Evolutionary conservation across 768 basidiomycete genomes (phyloP).

Genomic region (Epithele typhae): DNA sequence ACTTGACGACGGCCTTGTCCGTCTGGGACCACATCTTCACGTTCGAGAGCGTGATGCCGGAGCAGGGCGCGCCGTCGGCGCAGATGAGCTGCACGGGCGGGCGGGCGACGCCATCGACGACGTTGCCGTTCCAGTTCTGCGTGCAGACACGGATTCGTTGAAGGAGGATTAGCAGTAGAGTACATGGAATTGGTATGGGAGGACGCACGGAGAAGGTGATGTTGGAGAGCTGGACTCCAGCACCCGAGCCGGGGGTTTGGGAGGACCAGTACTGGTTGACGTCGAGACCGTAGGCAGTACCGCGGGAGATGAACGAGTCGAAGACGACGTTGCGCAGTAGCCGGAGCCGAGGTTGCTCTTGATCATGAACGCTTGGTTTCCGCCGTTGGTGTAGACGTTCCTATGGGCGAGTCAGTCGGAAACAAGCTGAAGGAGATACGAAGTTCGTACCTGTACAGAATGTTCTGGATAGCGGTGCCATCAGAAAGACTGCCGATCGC

Average conservation of each 20-base stretch:
- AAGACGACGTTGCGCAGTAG: constrained; percentile 24
- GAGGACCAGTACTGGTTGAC: constrained; percentile 27
- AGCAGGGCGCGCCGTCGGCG: constrained; percentile 24
- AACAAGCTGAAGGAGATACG: neutral
- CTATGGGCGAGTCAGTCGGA: neutral
- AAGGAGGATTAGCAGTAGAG: neutral
- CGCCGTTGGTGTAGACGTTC: constrained; percentile 26
- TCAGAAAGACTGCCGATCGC: constrained; percentile 25
- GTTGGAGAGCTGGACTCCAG: constrained; percentile 24
- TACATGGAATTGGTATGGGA: neutral
- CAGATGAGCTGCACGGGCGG: constrained; percentile 24
- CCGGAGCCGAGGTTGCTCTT: constrained; percentile 24
- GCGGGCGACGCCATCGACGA: constrained; percentile 22
- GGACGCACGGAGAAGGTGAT: constrained; percentile 23
- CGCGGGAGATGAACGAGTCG: constrained; percentile 25
- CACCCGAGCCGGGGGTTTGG: constrained; percentile 17
- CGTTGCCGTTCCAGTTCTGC: constrained; percentile 27
- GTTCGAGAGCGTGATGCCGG: constrained; percentile 22
- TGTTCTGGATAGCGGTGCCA: constrained; percentile 24
- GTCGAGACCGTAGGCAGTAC: constrained; percentile 26
- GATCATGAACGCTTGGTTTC: constrained; percentile 30
- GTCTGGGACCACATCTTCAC: constrained; percentile 28
- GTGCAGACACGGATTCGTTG: neutral
- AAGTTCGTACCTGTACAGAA: constrained; percentile 15
- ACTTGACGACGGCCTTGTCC: constrained; percentile 22